phyloP scores from a whole-genome alignment of 192 early-diverging fungal species.

The Cladochytrium replicatum region DNA sequence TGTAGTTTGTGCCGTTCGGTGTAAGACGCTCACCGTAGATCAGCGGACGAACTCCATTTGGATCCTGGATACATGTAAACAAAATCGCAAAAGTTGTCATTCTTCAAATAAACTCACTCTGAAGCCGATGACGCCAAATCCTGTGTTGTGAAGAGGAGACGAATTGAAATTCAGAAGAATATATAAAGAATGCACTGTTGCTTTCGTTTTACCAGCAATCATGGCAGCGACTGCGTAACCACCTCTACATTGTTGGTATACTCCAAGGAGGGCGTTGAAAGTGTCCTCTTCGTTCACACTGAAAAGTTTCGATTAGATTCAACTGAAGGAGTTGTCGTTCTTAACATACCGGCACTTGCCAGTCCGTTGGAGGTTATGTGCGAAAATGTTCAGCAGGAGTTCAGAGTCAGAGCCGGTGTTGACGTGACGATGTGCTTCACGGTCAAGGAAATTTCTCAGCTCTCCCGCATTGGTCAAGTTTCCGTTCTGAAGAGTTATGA shows the following conservation, averaged over 20 bases:
- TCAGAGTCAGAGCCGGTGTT: slow-evolving; percentile 99
- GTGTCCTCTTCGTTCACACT: slow-evolving; percentile 98
- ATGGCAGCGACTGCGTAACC: slow-evolving; percentile 93
- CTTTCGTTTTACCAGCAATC: slow-evolving; percentile 88
- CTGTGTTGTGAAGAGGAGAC: slow-evolving; percentile 10
- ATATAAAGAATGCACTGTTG: slow-evolving; percentile 2
- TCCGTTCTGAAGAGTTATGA: slow-evolving; percentile 64
- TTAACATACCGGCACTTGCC: slow-evolving; percentile 92
- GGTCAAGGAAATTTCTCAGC: slow-evolving; percentile 80
- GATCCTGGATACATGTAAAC: slow-evolving; percentile 78
- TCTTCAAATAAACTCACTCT: slow-evolving; percentile 25
- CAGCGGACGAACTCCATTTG: slow-evolving; percentile 92
- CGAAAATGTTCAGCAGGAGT: slow-evolving; percentile 94
- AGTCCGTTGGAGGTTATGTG: slow-evolving; percentile 91
- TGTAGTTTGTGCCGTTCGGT: slow-evolving; percentile 78
- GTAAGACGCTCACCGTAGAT: slow-evolving; percentile 77
- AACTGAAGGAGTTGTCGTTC: too few species aligned
- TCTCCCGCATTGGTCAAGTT: slow-evolving; percentile 93
- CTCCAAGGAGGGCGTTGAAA: slow-evolving; percentile 77
- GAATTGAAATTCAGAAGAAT: slow-evolving; percentile 1
- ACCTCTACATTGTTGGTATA: slow-evolving; percentile 76
- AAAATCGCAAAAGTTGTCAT: too few species aligned
- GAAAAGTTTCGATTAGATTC: too few species aligned
- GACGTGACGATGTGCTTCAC: slow-evolving; percentile 96
- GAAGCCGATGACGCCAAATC: slow-evolving; percentile 88